Evolutionary conservation across 257 asterid genomes (phyloP).

Genomic region (Striga asiatica): DNA sequence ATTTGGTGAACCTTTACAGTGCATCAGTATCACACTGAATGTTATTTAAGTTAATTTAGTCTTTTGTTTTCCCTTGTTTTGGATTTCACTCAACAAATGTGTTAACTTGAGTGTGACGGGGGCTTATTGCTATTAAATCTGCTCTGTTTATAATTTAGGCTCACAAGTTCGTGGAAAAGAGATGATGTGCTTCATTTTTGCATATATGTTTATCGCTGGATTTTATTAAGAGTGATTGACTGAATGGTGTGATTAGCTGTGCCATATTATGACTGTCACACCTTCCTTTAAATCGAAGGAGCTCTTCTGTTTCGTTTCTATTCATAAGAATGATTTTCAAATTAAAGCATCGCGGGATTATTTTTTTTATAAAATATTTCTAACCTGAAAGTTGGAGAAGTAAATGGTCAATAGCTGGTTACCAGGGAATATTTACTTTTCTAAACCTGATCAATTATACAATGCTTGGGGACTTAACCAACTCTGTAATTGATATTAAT

Average conservation of each 20-base stretch:
- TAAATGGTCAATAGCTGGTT: neutral
- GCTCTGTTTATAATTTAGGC: neutral
- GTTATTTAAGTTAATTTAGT: neutral
- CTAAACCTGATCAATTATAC: neutral
- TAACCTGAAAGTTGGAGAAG: neutral
- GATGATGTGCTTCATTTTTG: neutral
- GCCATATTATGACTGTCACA: neutral
- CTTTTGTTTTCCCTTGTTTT: neutral
- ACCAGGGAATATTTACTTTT: neutral
- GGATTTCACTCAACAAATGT: neutral
- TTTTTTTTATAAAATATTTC: neutral
- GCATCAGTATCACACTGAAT: neutral
- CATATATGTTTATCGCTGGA: neutral
- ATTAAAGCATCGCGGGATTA: neutral
- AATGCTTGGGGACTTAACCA: neutral
- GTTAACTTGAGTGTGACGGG: neutral
- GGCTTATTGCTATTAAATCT: neutral
- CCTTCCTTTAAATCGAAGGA: neutral
- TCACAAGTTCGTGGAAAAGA: neutral
- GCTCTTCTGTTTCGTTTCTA: neutral
- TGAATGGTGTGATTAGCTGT: neutral
- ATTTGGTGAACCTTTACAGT: neutral
- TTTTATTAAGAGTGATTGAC: neutral
- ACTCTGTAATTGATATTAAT: neutral
- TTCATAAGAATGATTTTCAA: neutral